phyloP scores from a whole-genome alignment of 2,329 filamentous ascomycete species.

The Didymella pomorum region DNA sequence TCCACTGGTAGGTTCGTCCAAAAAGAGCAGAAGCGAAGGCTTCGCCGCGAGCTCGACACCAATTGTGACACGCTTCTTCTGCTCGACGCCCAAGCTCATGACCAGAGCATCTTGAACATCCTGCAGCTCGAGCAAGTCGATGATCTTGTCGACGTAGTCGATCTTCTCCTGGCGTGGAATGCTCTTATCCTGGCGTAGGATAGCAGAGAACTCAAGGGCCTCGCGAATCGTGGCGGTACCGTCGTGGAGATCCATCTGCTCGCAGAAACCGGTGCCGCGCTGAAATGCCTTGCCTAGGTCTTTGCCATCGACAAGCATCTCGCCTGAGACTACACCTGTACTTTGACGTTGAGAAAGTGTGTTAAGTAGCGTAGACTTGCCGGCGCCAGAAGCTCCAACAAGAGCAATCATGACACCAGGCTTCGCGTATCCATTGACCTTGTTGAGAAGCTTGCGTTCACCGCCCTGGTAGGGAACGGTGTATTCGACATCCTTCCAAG shows the following conservation, averaged over 20 bases:
- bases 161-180: slow-evolving; percentile 68
- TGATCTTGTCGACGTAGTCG: slow-evolving; percentile 71
- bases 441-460: slow-evolving; percentile 69
- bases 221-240: slow-evolving; percentile 72
- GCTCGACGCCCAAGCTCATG: slow-evolving; percentile 70
- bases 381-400: slow-evolving; percentile 82
- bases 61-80: slow-evolving; percentile 76
- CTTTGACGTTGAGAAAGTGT: slow-evolving; percentile 77
- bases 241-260: slow-evolving; percentile 77
- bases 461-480: slow-evolving; percentile 73
- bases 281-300: slow-evolving; percentile 67
- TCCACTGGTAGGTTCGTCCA: slow-evolving; percentile 76
- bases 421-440: slow-evolving; percentile 79
- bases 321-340: slow-evolving; percentile 69
- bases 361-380: slow-evolving; percentile 84
- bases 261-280: slow-evolving; percentile 73
- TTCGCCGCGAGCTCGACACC: slow-evolving; percentile 71
- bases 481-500: slow-evolving; percentile 62
- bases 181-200: slow-evolving; percentile 66
- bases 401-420: slow-evolving; percentile 82
- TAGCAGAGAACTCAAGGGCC: slow-evolving; percentile 73
- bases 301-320: slow-evolving; percentile 75
- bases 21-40: slow-evolving; percentile 71
- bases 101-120: slow-evolving; percentile 74
- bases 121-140: slow-evolving; percentile 69